Evolutionary conservation across 352 stramenopile genomes (phyloP).

Genomic region (Pythium dissimile): DNA sequence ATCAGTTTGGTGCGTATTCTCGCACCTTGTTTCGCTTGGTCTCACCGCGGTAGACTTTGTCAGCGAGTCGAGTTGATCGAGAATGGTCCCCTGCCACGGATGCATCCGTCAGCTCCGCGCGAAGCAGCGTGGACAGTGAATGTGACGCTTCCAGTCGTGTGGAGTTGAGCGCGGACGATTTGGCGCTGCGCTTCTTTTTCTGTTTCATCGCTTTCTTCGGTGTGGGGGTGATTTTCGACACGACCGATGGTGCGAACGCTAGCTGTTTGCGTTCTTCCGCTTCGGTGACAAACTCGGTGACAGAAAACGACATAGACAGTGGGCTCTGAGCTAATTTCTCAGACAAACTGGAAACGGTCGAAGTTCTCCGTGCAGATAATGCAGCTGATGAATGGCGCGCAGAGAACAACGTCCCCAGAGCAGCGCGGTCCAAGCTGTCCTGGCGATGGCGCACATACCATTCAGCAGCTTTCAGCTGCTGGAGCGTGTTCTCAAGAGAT

Average conservation of each 20-base stretch:
- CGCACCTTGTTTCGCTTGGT: slow-evolving; percentile 62
- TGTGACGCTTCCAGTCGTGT: slow-evolving; percentile 9
- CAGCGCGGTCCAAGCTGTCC: slow-evolving; percentile 25
- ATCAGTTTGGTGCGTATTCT: not conserved
- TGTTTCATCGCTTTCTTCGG: slow-evolving; percentile 2
- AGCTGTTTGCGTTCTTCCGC: slow-evolving; percentile 31
- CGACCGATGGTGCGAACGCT: not conserved
- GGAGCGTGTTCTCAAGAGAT: slow-evolving; percentile 24
- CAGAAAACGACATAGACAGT: not conserved
- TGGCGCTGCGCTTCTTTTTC: not conserved
- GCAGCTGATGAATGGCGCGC: not conserved
- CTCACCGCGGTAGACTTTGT: slow-evolving; percentile 40
- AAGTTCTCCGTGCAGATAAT: not conserved
- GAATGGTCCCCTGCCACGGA: not conserved
- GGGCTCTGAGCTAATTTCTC: not conserved
- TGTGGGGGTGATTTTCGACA: not conserved
- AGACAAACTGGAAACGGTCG: not conserved
- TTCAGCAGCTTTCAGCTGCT: slow-evolving; percentile 43
- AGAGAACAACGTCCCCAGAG: slow-evolving; percentile 21
- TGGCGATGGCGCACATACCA: slow-evolving; percentile 41
- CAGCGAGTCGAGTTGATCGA: slow-evolving; percentile 36
- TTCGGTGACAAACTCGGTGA: slow-evolving; percentile 31
- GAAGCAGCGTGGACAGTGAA: slow-evolving; percentile 22
- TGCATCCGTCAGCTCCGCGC: slow-evolving; percentile 10
- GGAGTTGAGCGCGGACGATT: slow-evolving; percentile 1